phyloP scores from a whole-genome alignment of 768 basidiomycete genomes.

The Lactarius hengduanensis region DNA sequence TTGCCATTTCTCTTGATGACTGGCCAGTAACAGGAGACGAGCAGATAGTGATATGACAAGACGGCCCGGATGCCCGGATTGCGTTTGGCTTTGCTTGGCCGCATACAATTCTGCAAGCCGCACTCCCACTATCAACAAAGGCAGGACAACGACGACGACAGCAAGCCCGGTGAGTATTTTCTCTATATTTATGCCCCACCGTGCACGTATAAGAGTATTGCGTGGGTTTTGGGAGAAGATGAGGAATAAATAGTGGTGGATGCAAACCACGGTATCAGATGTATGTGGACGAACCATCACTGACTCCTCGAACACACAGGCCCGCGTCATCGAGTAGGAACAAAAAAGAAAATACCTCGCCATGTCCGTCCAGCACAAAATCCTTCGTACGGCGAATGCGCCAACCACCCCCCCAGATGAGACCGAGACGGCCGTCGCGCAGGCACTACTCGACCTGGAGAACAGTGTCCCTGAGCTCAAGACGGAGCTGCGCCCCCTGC shows the following conservation, averaged over 20 bases:
- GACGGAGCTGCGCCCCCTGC: constrained; percentile 89
- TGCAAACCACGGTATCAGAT: constrained; percentile 1
- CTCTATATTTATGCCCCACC: background rate
- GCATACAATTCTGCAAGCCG: background rate
- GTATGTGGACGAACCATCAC: background rate
- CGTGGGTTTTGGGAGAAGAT: background rate
- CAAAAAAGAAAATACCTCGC: constrained; percentile 5
- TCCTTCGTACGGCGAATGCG: constrained; percentile 94
- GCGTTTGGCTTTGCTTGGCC: constrained; percentile 21
- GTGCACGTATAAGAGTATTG: background rate
- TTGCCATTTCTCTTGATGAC: background rate
- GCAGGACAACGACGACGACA: constrained; percentile 21
- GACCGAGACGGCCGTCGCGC: constrained; percentile 87
- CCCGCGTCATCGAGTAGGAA: constrained; percentile 1
- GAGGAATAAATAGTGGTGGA: constrained; percentile 18
- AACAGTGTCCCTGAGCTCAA: constrained; percentile 99
- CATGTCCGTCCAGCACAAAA: constrained; percentile 85
- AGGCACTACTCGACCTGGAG: constrained; percentile 96
- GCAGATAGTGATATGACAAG: background rate
- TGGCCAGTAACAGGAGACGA: background rate
- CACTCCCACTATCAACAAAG: constrained; percentile 11
- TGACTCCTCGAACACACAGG: constrained; percentile 10
- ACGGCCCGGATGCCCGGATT: constrained; percentile 10
- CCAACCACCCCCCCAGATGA: constrained; percentile 87
- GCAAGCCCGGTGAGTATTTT: constrained; percentile 17